Percentiles rank a stretch among this genome's conserved stretches.
phyloP scores from a whole-genome alignment of 139 green algal species.

The Yamagishiella unicocca region DNA sequence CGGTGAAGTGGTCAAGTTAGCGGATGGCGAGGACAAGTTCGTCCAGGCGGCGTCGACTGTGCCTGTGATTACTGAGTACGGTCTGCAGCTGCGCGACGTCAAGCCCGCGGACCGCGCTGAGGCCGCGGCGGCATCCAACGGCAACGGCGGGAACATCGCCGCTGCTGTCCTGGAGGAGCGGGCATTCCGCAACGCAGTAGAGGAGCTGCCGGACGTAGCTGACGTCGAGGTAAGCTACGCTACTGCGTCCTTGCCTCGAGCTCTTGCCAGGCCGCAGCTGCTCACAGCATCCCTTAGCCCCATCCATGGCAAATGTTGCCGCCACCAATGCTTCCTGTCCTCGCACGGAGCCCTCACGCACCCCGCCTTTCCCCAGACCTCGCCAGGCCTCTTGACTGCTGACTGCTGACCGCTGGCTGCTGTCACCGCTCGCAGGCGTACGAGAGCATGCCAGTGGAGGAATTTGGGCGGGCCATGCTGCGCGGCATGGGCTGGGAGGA shows the following conservation, averaged over 20 bases:
- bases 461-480: constrained; percentile 89
- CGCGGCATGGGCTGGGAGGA: constrained; percentile 87
- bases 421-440: constrained; percentile 74
- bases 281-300: background rate
- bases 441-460: constrained; percentile 82
- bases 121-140: background rate
- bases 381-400: too few relatives aligned
- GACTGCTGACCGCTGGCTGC: too few relatives aligned
- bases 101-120: background rate
- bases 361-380: too few relatives aligned
- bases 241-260: too few relatives aligned
- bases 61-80: constrained; percentile 53
- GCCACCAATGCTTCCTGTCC: background rate
- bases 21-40: constrained; percentile 55
- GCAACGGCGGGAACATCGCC: background rate
- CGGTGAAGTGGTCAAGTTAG: constrained; percentile 36
- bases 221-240: constrained; percentile 52
- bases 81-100: constrained; percentile 51
- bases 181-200: constrained; percentile 45
- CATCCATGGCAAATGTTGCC: too few relatives aligned
- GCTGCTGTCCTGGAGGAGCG: constrained; percentile 7
- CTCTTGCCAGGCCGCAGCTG: background rate
- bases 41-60: constrained; percentile 44
- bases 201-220: constrained; percentile 58
- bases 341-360: too few relatives aligned